Evolutionary conservation across 768 basidiomycete genomes (phyloP).

Genomic region (Tremella mesenterica): DNA sequence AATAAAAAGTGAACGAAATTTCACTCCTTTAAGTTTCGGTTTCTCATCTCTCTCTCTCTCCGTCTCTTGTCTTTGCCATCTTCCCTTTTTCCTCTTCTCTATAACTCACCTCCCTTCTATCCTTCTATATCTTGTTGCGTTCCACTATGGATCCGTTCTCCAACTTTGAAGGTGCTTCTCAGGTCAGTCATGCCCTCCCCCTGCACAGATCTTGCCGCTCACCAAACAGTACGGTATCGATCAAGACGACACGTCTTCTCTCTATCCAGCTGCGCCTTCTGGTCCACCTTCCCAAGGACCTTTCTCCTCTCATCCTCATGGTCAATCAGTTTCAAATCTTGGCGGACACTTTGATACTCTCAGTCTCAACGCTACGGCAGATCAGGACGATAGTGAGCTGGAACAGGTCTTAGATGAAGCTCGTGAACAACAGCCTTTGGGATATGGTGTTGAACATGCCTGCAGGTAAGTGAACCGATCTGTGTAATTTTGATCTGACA

Average conservation of each 20-base stretch:
- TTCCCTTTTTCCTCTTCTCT: background rate
- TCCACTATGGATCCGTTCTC: slow-evolving; percentile 39
- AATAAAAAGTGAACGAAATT: background rate
- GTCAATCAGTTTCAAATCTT: background rate
- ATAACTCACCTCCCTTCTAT: no score
- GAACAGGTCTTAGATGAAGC: slow-evolving; percentile 25
- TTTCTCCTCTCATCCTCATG: background rate
- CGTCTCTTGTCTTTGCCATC: background rate
- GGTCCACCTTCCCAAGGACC: slow-evolving; percentile 1
- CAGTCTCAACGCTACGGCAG: background rate
- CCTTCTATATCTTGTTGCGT: no score
- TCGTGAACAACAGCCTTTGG: slow-evolving; percentile 16
- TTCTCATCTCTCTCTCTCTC: background rate
- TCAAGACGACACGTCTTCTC: slow-evolving; percentile 34
- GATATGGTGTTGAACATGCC: slow-evolving; percentile 54
- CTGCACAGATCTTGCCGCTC: background rate
- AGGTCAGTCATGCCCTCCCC: slow-evolving; percentile 18
- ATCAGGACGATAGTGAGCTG: slow-evolving; percentile 13
- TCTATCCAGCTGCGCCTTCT: slow-evolving; percentile 31
- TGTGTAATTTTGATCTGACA: slow-evolving; percentile 2
- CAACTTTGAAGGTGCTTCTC: slow-evolving; percentile 46
- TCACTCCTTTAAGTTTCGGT: background rate
- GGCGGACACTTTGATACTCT: background rate
- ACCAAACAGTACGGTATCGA: slow-evolving; percentile 33
- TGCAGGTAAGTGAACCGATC: slow-evolving; percentile 60